Percentiles rank a stretch among this genome's conserved stretches.
phyloP scores from a whole-genome alignment of 257 asterid species.

The Gentiana macrophylla region DNA sequence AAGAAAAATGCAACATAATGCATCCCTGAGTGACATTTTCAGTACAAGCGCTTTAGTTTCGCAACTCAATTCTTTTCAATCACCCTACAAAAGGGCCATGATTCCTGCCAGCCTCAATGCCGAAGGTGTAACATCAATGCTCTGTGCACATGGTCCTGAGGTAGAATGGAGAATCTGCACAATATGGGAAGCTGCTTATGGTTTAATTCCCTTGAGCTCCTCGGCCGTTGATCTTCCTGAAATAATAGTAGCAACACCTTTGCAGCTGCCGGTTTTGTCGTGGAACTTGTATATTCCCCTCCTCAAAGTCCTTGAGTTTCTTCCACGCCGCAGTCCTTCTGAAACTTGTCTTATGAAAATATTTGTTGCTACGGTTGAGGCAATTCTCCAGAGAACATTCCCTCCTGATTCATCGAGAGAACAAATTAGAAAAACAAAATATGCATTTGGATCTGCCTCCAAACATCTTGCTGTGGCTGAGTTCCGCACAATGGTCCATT shows the following conservation, averaged over 20 bases:
- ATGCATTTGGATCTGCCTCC: conserved; percentile 70
- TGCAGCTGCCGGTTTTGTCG: conserved; percentile 86
- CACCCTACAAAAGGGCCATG: no score
- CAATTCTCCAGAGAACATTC: conserved; percentile 88
- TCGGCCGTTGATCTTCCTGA: conserved; percentile 97
- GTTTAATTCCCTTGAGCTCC: conserved; percentile 90
- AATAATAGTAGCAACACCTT: conserved; percentile 83
- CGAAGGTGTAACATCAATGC: conserved; percentile 99
- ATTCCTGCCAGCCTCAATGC: conserved; percentile 18
- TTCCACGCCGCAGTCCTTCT: conserved; percentile 97
- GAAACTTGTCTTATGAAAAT: conserved; percentile 96
- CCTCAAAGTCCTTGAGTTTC: conserved; percentile 94
- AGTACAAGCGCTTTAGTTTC: no score
- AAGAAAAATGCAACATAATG: no score
- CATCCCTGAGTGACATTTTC: no score
- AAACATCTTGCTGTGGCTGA: conserved; percentile 97
- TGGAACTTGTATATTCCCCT: conserved; percentile 95
- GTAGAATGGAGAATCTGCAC: conserved; percentile 99
- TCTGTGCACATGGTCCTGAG: conserved; percentile 98
- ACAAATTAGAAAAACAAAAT: conserved; percentile 67
- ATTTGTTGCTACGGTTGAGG: conserved; percentile 97
- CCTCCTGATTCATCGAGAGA: conserved; percentile 81
- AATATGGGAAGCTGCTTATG: conserved; percentile 99
- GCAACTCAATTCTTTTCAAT: no score
- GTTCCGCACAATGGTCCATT: conserved; percentile 94